phyloP scores from a whole-genome alignment of 140 eudicot genomes.

The Senecio squalidus region DNA sequence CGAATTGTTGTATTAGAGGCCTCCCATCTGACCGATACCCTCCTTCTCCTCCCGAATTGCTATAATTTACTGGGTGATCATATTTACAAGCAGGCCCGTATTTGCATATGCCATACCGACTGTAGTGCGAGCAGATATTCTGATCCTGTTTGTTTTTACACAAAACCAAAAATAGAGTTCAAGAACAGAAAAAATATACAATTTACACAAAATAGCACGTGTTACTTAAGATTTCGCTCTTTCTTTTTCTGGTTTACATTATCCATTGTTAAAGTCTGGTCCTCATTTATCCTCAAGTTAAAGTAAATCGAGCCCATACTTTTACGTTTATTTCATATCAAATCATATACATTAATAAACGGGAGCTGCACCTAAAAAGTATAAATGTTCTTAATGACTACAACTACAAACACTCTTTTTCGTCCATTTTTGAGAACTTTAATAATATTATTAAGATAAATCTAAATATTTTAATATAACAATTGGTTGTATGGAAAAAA shows the following conservation, averaged over 20 bases:
- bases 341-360: background rate
- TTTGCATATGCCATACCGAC: conserved; percentile 87
- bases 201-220: background rate
- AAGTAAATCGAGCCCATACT: conserved; percentile 1
- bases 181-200: background rate
- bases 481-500: background rate
- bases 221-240: background rate
- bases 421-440: background rate
- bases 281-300: no score
- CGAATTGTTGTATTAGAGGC: conserved; percentile 33
- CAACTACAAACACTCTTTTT: background rate
- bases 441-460: background rate
- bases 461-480: background rate
- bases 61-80: conserved; percentile 66
- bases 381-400: background rate
- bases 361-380: background rate
- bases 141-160: conserved; percentile 48
- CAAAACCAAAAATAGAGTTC: background rate
- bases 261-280: background rate
- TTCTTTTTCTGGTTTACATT: background rate
- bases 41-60: conserved; percentile 22
- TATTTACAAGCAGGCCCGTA: conserved; percentile 86
- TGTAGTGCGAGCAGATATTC: conserved; percentile 71
- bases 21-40: conserved; percentile 28
- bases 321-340: background rate